Base-by-base conservation (phyloP, 768 basidiomycete genomes). In the Lactarius psammicola region DNA sequence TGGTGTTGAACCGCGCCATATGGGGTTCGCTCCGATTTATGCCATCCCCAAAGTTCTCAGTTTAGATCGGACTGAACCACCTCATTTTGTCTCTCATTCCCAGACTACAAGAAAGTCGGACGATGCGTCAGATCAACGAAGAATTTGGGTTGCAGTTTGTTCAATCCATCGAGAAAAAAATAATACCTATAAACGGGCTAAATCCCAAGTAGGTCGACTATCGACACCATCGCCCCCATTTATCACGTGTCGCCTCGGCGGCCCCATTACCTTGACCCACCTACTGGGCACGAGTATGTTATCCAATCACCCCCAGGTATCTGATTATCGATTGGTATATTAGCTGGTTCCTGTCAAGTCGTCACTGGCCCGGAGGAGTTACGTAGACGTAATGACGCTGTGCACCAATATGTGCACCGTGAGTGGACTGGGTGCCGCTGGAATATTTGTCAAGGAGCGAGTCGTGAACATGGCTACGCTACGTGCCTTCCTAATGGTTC, bases 71-170 rank as follows among this genome's bases (percentile, higher is more conserved):
- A 9, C 74, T 94, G 69, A 77, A 78, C 10, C 88, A 87, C 71
- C 86, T 74, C 36, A 20, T 20, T 40, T 20, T 15, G 26, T 55
- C 18, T n/a, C 23, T 60, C 17, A 26, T 62, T 15, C 18, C 18
- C 15, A n/a, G 17, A 33, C 60, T 23, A n/a, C n/a, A n/a, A n/a
- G n/a, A n/a, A n/a, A n/a, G n/a, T 23, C 60, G 56, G 60, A 13
- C 15, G 23, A 51, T 49, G 56, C 28, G 56, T 28, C 67, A 93
- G 90, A 89, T 92, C 68, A 93, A 94, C 63, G 90, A 95, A 76
- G 94, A 94, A 0, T 96, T 95, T 67, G 94, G 93, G 0, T 94
- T 91, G 1, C 94, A 96, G 73, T 95, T 93, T 66, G 92, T 90
- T n/a, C 90, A 94, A 76, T 95, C 92, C 60, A 86, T 95, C 8